Evolutionary conservation across 768 basidiomycete genomes (phyloP), one percentile per base, ranked within the genome.

Genomic region (Sarcomyxa edulis): DNA sequence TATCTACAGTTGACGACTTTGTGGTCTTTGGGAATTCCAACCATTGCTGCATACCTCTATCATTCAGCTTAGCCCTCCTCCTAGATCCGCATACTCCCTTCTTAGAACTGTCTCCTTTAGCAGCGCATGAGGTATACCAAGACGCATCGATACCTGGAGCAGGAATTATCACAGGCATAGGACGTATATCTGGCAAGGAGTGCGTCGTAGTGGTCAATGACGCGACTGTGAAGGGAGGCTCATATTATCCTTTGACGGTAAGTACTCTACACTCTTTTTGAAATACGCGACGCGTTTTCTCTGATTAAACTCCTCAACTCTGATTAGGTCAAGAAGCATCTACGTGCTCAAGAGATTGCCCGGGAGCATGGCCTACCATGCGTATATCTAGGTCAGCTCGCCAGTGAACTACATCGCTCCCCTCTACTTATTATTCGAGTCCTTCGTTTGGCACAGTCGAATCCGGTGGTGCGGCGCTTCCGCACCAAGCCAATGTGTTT

Each of bases 301-400:
- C n/a, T n/a, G n/a, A n/a, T n/a, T n/a, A n/a, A n/a, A n/a, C n/a
- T n/a, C n/a, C n/a, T n/a, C n/a, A n/a, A n/a, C n/a, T n/a, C n/a
- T n/a, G n/a, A n/a, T 21, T 40, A 84, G 76, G 86, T 97, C 49
- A 97, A 96, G 78, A 97, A 97, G 57, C 93, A 97, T 50, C 61
- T 97, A 18, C 78, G 93, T 14, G 94, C 93, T 0, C 93, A 97
- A 55, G 90, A 96, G 56, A 82, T 97, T 45, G 93, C 93, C n/a
- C 68, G 81, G 43, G 91, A 95, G 64, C 86, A 95, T 54, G 74
- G 80, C 4, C 61, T 96, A 22, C 92, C 93, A 7, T 95, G 92
- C 56, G 76, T 97, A 28, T 97, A 97, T 60, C 71, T 95, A 42
- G 92, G 91, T 92, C 54, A 16, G 82, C 54, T 18, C 25, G 11